Conservation (phyloP, 345 rosid genomes). For the Litchi chinensis region DNA sequence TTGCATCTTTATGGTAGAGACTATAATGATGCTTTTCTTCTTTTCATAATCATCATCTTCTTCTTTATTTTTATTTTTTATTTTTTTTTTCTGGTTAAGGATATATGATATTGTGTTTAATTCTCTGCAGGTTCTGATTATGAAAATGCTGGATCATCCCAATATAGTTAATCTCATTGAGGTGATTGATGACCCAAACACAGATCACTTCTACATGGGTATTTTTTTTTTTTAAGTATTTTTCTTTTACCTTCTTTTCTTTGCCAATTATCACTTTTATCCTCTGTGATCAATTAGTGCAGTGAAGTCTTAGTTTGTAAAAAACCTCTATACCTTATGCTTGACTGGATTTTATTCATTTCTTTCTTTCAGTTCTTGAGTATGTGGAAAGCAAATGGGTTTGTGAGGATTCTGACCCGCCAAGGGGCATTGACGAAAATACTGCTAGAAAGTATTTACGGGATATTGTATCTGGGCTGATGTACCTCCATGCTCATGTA, state of each 20-base stretch:
- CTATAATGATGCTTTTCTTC: not conserved
- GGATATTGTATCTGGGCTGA: slow-evolving; percentile 81
- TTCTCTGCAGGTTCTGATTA: slow-evolving; percentile 71
- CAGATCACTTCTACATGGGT: slow-evolving; percentile 99
- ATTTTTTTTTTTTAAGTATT: slow-evolving; percentile 25
- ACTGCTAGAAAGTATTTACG: slow-evolving; percentile 88
- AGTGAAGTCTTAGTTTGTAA: slow-evolving; percentile 1
- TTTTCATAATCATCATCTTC: not conserved
- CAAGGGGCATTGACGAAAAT: slow-evolving; percentile 67
- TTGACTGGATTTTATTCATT: slow-evolving; percentile 15
- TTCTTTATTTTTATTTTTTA: no score
- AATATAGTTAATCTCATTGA: slow-evolving; percentile 94
- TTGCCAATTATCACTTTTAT: not conserved
- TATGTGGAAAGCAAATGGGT: slow-evolving; percentile 89
- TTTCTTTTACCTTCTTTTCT: not conserved
- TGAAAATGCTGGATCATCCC: slow-evolving; percentile 96
- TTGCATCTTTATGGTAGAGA: not conserved
- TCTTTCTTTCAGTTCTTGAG: slow-evolving; percentile 74
- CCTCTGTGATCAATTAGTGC: slow-evolving; percentile 8
- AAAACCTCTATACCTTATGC: slow-evolving; percentile 7
- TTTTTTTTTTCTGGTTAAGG: not conserved
- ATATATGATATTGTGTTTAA: slow-evolving; percentile 8
- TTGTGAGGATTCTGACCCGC: slow-evolving; percentile 62
- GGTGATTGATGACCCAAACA: slow-evolving; percentile 95
- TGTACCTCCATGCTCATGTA: slow-evolving; percentile 97